Evolutionary conservation across 192 early-diverging fungal species (phyloP), one percentile per base, ranked within the genome.

Genomic region (Fimicolochytrium jonesii): DNA sequence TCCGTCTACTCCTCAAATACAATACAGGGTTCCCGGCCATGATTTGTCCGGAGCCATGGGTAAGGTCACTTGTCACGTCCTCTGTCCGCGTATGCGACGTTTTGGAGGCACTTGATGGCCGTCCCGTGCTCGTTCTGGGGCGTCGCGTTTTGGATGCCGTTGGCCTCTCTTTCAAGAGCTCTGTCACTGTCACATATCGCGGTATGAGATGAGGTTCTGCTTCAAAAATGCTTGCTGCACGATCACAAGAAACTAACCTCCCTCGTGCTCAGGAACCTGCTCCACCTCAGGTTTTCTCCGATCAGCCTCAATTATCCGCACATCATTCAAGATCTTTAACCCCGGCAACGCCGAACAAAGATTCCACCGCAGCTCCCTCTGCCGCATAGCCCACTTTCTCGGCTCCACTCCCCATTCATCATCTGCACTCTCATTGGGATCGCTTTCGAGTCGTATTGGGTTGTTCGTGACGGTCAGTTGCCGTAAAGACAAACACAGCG

Each of bases 21-120:
- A 75, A 62, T 25, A 75, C 48, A 0, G 73, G 73, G 26, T 75
- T 75, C 13, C 73, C 73, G 0, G 66, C 73, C 66, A 75, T 71
- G 4, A 62, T 59, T 22, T 67, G 42, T 30, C 57, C 73, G 3
- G 60, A 47, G 7, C 72, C 72, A 32, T 69, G 63, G 1, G 72
- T 74, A 17, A 74, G 33, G 18, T 58, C 61, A 41, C 67, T 69
- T 26, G 67, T 74, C 3, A 57, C 48, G 28, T 69, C 67, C 25
- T 74, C 72, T 17, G 50, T 41, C 4, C 23, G 17, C 6, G 45
- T 54, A 32, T 50, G 49, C 5, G 23, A 41, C 10, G 37, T 17
- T 39, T 34, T 15, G 18, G 32, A 15, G 32, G 41, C 53, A 33
- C 37, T 64, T 28, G 53, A 56, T 20, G 51, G 62, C 23, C 35